These are phyloP conservation scores for Apiotrichum brassicae DNA, from an alignment of 1,284 basidiomycete species.

Conservation along the genomic window DNA sequence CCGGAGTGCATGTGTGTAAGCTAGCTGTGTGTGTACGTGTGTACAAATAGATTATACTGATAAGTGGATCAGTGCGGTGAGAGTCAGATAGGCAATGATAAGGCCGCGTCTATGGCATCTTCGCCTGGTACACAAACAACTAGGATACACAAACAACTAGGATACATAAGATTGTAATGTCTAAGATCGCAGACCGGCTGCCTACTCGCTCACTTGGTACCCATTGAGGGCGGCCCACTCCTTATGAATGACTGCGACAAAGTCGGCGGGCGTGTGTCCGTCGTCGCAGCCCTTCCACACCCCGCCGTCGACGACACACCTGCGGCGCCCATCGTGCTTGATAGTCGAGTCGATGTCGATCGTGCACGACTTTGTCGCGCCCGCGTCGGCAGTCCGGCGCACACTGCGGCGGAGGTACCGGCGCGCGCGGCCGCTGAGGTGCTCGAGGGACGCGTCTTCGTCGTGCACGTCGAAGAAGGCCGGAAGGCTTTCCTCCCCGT, in stretches of 20 bases:
- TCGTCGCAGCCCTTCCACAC: constrained; percentile 75
- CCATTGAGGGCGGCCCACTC: constrained; percentile 51
- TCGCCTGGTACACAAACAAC: too few relatives aligned
- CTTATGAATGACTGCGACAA: constrained; percentile 67
- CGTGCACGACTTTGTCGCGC: constrained; percentile 77
- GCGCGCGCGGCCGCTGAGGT: constrained; percentile 26
- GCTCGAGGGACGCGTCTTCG: constrained; percentile 19
- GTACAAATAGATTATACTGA: too few relatives aligned
- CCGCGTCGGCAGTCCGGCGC: constrained; percentile 49
- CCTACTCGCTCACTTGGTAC: background rate
- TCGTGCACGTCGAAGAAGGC: constrained; percentile 4
- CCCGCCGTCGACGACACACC: constrained; percentile 66
- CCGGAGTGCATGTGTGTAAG: too few relatives aligned
- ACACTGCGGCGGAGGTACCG: constrained; percentile 59
- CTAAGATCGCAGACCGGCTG: background rate
- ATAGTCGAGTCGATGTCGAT: constrained; percentile 58
- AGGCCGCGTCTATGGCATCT: too few relatives aligned
- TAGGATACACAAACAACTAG: too few relatives aligned
- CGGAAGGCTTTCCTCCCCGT: background rate
- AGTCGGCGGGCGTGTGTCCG: constrained; percentile 66
- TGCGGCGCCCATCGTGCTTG: constrained; percentile 48
- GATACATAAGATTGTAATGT: too few relatives aligned
- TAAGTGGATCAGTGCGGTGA: too few relatives aligned
- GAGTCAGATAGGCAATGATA: too few relatives aligned
- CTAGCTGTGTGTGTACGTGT: too few relatives aligned